Evolutionary conservation across 1,139 yeast genomes (phyloP), one percentile per base, ranked within the genome.

Genomic region (Blastobotrys arbuscula): DNA sequence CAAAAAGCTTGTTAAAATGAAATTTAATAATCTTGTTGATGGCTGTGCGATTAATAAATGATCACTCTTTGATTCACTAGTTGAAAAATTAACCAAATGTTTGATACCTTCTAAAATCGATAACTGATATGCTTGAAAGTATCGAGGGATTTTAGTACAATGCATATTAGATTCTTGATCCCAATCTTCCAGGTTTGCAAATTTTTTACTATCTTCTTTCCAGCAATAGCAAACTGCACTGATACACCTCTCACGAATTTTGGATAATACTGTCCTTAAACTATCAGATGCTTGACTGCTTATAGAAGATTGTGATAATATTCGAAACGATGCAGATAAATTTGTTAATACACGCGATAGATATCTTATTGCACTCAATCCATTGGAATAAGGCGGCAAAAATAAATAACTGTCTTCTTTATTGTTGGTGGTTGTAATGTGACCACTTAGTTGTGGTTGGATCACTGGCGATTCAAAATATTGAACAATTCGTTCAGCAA

Each of bases 361-460:
- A 55, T 76, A 78, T 52, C 75, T 69, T 18, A 76, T 64, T 1
- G 83, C 72, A 44, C 84, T 73, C 28, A 83, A 64, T 8, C 83
- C 76, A 56, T 81, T 83, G 1, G 86, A 72, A 50, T 70, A 68
- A 1, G 81, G 81, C 1, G 89, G 88, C 24, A 81, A 60, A 56
- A 79, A 81, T 2, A 81, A 79, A 62, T 71, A 74, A 38, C 75
- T 62, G 9, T 65, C 55, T 13, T 42, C 44, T n/a, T 49, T 46
- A 13, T 42, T 31, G 8, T 19, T 4, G 20, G 24, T 24, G 4
- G 12, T 21, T 12, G 26, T 21, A 15, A n/a, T 20, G 12, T 15
- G 26, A 23, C 31, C 39, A 15, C 41, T 16, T 28, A 15, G 26
- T 6, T 24, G 21, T 2, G 33, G 26, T 9, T 41, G 24, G 7